Percentiles rank a stretch among this genome's conserved stretches.
phyloP scores from a whole-genome alignment of 257 asterid species.

The Nicotiana benthamiana region DNA sequence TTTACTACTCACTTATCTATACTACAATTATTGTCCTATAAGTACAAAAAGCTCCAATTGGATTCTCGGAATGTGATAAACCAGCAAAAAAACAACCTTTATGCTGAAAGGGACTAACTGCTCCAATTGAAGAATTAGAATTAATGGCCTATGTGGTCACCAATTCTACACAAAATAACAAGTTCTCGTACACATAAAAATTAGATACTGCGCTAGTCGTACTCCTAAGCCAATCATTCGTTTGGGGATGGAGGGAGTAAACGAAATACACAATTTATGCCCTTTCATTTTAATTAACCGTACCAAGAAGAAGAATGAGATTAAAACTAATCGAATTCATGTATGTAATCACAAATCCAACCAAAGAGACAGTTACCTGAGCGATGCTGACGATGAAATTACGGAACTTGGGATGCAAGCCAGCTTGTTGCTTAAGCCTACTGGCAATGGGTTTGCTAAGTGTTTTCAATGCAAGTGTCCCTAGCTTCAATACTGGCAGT shows the following conservation, averaged over 20 bases:
- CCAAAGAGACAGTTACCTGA: conserved; percentile 40
- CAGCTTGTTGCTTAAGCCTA: conserved; percentile 73
- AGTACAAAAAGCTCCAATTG: not conserved
- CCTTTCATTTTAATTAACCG: not conserved
- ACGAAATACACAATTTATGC: not conserved
- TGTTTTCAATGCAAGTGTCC: conserved; percentile 90
- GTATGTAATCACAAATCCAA: not conserved
- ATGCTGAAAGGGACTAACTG: not conserved
- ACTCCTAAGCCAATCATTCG: not conserved
- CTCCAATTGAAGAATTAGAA: not conserved
- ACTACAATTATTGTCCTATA: not conserved
- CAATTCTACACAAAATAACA: not conserved
- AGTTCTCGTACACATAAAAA: not conserved
- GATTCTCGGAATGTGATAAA: not conserved
- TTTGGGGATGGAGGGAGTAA: not conserved
- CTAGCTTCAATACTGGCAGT: conserved; percentile 86
- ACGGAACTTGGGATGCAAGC: conserved; percentile 78
- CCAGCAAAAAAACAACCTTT: not conserved
- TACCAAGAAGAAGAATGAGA: not conserved
- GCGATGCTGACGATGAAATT: conserved; percentile 61
- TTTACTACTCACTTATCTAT: not conserved
- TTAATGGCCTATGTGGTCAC: not conserved
- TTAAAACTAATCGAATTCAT: not conserved
- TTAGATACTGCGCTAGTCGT: not conserved
- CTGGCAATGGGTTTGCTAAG: conserved; percentile 83